phyloP scores from a whole-genome alignment of 768 basidiomycete genomes.

The Mycena epipterygia region DNA sequence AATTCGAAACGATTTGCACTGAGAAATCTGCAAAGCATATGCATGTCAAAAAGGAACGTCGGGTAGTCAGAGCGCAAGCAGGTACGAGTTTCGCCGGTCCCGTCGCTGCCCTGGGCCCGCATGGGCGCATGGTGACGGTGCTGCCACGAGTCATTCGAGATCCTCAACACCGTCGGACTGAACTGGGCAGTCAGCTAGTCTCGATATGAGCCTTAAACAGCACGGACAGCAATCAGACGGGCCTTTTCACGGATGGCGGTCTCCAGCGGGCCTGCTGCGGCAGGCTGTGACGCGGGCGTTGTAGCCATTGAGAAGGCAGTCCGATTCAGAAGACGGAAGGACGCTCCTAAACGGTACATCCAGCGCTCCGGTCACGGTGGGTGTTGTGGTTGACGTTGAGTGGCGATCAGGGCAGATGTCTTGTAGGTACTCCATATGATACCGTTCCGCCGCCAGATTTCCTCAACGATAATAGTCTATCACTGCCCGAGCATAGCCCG shows the following conservation, averaged over 20 bases:
- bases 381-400: not conserved
- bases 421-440: not conserved
- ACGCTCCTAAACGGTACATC: constrained; percentile 4
- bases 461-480: too few species aligned
- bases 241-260: constrained; percentile 74
- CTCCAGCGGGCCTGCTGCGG: constrained; percentile 67
- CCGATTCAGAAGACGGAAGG: not conserved
- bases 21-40: constrained; percentile 74
- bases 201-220: constrained; percentile 33
- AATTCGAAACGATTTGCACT: constrained; percentile 78
- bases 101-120: constrained; percentile 71
- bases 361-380: not conserved
- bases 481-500: too few species aligned
- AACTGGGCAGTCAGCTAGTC: constrained; percentile 73
- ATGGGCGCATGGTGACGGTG: constrained; percentile 90
- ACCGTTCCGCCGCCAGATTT: too few species aligned
- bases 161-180: constrained; percentile 71
- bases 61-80: constrained; percentile 35
- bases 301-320: constrained; percentile 13
- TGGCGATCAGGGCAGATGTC: constrained; percentile 7
- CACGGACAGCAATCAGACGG: constrained; percentile 32
- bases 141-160: constrained; percentile 87
- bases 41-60: constrained; percentile 32
- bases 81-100: constrained; percentile 87
- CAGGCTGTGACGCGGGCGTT: constrained; percentile 17